phyloP scores from a whole-genome alignment of 768 basidiomycete genomes.

The Lactarius quietus region DNA sequence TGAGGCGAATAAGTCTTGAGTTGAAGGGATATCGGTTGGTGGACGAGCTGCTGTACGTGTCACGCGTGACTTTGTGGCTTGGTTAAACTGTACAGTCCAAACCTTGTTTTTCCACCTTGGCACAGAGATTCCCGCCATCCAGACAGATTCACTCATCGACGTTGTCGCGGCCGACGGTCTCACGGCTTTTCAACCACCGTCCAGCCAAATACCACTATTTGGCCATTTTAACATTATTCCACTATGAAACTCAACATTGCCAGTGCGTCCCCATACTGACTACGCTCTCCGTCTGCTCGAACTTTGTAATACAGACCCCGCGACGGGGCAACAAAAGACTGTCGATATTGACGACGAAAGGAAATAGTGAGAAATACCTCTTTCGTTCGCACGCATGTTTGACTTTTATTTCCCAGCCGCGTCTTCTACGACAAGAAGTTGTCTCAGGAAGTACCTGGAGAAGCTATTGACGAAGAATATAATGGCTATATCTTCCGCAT shows the following conservation, averaged over 20 bases:
- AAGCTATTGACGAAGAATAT: slow-evolving; percentile 92
- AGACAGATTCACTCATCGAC: slow-evolving; percentile 34
- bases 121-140: slow-evolving; percentile 23
- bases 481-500: slow-evolving; percentile 96
- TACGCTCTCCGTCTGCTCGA: background rate
- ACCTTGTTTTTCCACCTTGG: slow-evolving; percentile 45
- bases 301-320: slow-evolving; percentile 62
- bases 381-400: slow-evolving; percentile 1
- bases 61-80: slow-evolving; percentile 37
- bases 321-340: slow-evolving; percentile 96
- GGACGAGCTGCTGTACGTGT: slow-evolving; percentile 28
- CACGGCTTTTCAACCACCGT: slow-evolving; percentile 33
- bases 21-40: slow-evolving; percentile 26
- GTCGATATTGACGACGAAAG: slow-evolving; percentile 92
- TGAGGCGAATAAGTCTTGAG: slow-evolving; percentile 42
- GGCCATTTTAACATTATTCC: slow-evolving; percentile 4
- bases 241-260: slow-evolving; percentile 99
- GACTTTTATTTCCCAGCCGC: slow-evolving; percentile 51
- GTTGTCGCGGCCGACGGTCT: slow-evolving; percentile 44
- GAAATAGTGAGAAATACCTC: slow-evolving; percentile 53
- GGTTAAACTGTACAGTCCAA: slow-evolving; percentile 56
- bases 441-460: slow-evolving; percentile 88
- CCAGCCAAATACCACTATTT: slow-evolving; percentile 27
- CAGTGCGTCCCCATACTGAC: slow-evolving; percentile 51
- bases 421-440: slow-evolving; percentile 98